A percentile compares a stretch with the other conserved stretches of the same genome.
These are phyloP conservation scores for Bisporella sp. DNA, from an alignment of 2,329 filamentous ascomycete genomes.

Conservation along the genomic window DNA sequence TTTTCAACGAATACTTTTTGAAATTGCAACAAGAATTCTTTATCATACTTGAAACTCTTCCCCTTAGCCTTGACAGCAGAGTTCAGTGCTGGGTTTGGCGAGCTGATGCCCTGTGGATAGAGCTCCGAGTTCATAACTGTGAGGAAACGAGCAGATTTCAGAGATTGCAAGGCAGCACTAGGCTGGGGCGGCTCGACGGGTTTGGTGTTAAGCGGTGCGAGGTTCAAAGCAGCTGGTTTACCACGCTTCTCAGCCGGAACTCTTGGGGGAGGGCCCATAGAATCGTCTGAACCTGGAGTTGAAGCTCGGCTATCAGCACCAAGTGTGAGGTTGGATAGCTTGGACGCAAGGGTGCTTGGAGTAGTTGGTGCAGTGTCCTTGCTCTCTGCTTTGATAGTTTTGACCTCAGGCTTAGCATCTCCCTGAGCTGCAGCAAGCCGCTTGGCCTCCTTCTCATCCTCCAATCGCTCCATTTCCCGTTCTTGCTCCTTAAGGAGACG, in stretches of 20 bases:
- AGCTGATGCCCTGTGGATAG: conserved; percentile 78
- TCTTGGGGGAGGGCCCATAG: conserved; percentile 37
- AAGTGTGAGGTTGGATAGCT: conserved; percentile 46
- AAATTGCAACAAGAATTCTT: conserved; percentile 93
- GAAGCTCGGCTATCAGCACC: conserved; percentile 34
- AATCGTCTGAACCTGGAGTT: conserved; percentile 36
- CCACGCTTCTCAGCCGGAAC: conserved; percentile 53
- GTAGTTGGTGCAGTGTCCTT: conserved; percentile 22
- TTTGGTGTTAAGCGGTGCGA: conserved; percentile 75
- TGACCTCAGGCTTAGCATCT: conserved; percentile 13
- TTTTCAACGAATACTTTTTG: conserved; percentile 95
- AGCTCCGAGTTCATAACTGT: conserved; percentile 69
- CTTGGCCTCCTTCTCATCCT: conserved; percentile 40
- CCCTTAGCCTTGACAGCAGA: conserved; percentile 70
- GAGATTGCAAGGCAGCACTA: conserved; percentile 84
- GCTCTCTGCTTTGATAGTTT: conserved; percentile 10
- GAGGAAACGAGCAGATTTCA: conserved; percentile 87
- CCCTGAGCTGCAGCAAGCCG: conserved; percentile 5
- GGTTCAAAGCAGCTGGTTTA: conserved; percentile 84
- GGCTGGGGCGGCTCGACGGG: conserved; percentile 85
- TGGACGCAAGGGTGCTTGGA: conserved; percentile 30
- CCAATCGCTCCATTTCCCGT: conserved; percentile 59
- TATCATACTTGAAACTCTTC: conserved; percentile 88
- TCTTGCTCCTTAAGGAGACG: conserved; percentile 66
- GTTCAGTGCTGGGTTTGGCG: conserved; percentile 89